Percentiles rank a stretch among this genome's conserved stretches.
Conservation (phyloP, 1,284 basidiomycete species). For the Cutaneotrichosporon sp. region DNA sequence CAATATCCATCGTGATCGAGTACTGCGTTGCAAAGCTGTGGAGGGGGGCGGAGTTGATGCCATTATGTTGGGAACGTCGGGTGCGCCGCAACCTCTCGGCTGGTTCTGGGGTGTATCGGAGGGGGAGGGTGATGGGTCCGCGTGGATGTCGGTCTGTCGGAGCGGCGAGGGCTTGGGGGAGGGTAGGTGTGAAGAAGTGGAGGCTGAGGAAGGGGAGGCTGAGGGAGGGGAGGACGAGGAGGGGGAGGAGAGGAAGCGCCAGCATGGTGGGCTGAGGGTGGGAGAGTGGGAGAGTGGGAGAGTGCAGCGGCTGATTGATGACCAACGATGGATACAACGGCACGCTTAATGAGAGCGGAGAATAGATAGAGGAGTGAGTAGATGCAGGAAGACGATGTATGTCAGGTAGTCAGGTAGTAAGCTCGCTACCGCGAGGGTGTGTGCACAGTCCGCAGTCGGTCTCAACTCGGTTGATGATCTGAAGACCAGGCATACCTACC, state of each 20-base stretch:
- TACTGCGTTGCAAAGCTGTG: constrained; percentile 1
- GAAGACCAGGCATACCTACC: too few species aligned
- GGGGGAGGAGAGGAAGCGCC: not conserved
- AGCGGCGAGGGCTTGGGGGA: not conserved
- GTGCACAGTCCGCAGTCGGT: too few species aligned
- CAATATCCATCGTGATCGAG: not conserved
- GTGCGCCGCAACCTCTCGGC: not conserved
- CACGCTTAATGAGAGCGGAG: too few species aligned
- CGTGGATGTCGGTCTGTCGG: not conserved
- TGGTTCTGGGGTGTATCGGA: not conserved
- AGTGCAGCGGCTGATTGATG: not conserved
- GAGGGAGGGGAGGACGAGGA: not conserved
- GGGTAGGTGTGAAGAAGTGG: too few species aligned
- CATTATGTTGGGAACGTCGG: not conserved
- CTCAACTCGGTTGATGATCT: too few species aligned
- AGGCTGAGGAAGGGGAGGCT: too few species aligned
- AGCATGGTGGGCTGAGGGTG: not conserved
- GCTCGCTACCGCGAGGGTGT: too few species aligned
- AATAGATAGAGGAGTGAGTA: too few species aligned
- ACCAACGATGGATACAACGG: not conserved
- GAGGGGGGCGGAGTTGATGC: not conserved
- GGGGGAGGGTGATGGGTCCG: not conserved
- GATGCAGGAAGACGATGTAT: too few species aligned
- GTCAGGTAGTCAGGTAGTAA: too few species aligned
- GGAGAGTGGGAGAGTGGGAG: not conserved